phyloP scores from a whole-genome alignment of 257 asterid genomes.

The Verbascum thapsus region DNA sequence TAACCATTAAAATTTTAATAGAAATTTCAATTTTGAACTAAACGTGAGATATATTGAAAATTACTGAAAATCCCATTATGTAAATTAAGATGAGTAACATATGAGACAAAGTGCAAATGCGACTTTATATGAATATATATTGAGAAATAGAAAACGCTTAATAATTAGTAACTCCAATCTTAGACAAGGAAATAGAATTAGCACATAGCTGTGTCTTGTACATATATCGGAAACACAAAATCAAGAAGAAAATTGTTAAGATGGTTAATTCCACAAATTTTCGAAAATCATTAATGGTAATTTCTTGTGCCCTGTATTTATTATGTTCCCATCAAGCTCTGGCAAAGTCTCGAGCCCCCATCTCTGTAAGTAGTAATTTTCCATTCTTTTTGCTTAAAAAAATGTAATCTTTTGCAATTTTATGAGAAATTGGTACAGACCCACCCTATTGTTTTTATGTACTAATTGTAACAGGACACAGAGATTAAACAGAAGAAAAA shows the following conservation, averaged over 20 bases:
- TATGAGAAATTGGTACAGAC: not conserved
- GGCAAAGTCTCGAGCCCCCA: constrained; percentile 75
- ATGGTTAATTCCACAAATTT: constrained; percentile 23
- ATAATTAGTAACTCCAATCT: too few species aligned
- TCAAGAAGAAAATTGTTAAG: constrained; percentile 18
- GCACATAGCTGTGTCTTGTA: too few species aligned
- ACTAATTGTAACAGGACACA: constrained; percentile 46
- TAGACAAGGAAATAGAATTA: too few species aligned
- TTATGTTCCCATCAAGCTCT: constrained; percentile 41
- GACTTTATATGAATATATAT: too few species aligned
- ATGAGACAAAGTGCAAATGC: too few species aligned
- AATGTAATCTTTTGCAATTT: constrained; percentile 2
- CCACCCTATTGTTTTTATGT: not conserved
- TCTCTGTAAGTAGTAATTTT: constrained; percentile 53
- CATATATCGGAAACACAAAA: constrained; percentile 8
- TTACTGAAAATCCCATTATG: too few species aligned
- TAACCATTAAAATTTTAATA: too few species aligned
- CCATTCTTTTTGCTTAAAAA: not conserved
- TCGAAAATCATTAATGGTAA: not conserved
- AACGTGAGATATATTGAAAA: too few species aligned
- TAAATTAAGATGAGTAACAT: too few species aligned
- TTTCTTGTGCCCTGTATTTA: constrained; percentile 33
- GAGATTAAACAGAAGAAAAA: constrained; percentile 71
- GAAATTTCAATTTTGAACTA: too few species aligned
- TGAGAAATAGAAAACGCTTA: too few species aligned